These are phyloP conservation scores for Spiromastix sp. DNA, from an alignment of 2,329 filamentous ascomycete genomes.

Conservation along the genomic window DNA sequence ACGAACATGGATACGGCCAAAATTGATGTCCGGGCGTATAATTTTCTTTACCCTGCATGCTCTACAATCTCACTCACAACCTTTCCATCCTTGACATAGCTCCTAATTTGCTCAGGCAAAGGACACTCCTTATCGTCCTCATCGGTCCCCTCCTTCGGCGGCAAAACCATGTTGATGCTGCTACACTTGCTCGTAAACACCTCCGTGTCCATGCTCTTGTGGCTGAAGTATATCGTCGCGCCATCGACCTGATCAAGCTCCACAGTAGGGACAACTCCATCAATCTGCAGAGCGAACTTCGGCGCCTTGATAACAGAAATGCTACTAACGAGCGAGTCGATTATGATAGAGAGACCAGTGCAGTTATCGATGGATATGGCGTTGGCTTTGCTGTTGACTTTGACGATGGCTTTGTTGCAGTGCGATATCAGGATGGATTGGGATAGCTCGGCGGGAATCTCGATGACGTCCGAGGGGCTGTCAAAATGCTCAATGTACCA, in stretches of 20 bases:
- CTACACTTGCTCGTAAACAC: slow-evolving; percentile 84
- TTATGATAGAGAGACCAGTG: slow-evolving; percentile 67
- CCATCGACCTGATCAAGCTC: slow-evolving; percentile 90
- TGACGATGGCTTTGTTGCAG: slow-evolving; percentile 83
- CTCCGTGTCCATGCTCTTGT: slow-evolving; percentile 66
- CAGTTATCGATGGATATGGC: slow-evolving; percentile 95
- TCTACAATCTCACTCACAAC: slow-evolving; percentile 91
- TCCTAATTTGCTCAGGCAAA: slow-evolving; percentile 83
- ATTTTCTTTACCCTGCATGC: slow-evolving; percentile 51
- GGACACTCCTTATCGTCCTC: slow-evolving; percentile 82
- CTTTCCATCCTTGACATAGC: slow-evolving; percentile 62
- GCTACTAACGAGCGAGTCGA: slow-evolving; percentile 81
- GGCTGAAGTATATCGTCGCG: slow-evolving; percentile 75
- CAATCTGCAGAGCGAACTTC: slow-evolving; percentile 88
- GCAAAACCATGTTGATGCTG: slow-evolving; percentile 77
- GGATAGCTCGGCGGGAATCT: slow-evolving; percentile 69
- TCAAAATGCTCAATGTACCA: slow-evolving; percentile 97
- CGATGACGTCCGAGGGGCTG: slow-evolving; percentile 59
- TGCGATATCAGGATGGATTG: slow-evolving; percentile 88
- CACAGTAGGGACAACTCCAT: slow-evolving; percentile 76
- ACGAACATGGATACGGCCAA: too few relatives aligned
- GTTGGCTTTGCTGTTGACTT: slow-evolving; percentile 87
- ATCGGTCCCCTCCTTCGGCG: slow-evolving; percentile 53
- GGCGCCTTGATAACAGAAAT: slow-evolving; percentile 92
- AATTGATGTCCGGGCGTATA: neutral